Percentiles rank a stretch among this genome's conserved stretches.
Evolutionary conservation across 1,284 basidiomycete species (phyloP).

Genomic region (Ustilago cynodontis): DNA sequence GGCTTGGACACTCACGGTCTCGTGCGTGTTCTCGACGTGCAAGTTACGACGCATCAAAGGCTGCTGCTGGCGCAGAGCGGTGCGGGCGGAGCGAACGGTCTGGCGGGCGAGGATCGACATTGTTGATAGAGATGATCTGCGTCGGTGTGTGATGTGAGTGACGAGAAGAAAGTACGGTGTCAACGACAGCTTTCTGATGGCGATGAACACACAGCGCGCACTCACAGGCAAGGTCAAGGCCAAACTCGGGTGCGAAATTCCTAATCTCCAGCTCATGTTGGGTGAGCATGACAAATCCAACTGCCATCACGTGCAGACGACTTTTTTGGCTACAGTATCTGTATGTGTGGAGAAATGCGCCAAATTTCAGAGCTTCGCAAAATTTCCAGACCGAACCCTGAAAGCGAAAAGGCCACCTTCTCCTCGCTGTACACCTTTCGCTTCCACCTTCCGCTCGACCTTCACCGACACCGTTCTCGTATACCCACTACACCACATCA

Average conservation of each 20-base stretch:
- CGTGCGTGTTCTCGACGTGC: slow-evolving; percentile 68
- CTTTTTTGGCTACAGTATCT: too few species aligned
- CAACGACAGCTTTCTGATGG: slow-evolving; percentile 10
- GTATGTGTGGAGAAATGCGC: slow-evolving; percentile 33
- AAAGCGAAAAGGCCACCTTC: too few species aligned
- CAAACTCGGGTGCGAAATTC: slow-evolving; percentile 40
- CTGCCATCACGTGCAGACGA: slow-evolving; percentile 28
- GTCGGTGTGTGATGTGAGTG: background rate
- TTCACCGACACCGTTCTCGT: background rate
- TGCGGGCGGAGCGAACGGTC: slow-evolving; percentile 56
- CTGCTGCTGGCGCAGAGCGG: slow-evolving; percentile 56
- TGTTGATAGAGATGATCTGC: slow-evolving; percentile 5
- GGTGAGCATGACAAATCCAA: slow-evolving; percentile 35
- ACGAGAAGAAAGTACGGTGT: background rate
- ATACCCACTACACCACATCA: background rate
- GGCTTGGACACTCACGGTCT: slow-evolving; percentile 58
- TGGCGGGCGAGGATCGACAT: slow-evolving; percentile 59
- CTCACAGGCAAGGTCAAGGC: slow-evolving; percentile 9
- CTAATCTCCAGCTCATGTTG: background rate
- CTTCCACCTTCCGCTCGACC: background rate
- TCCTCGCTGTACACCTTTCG: too few species aligned
- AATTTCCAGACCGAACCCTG: slow-evolving; percentile 17
- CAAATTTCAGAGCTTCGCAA: slow-evolving; percentile 12
- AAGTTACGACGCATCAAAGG: slow-evolving; percentile 56
- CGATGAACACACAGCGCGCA: slow-evolving; percentile 16